Conservation (phyloP, 805 yeast species). For the Ogataea naganishii region DNA sequence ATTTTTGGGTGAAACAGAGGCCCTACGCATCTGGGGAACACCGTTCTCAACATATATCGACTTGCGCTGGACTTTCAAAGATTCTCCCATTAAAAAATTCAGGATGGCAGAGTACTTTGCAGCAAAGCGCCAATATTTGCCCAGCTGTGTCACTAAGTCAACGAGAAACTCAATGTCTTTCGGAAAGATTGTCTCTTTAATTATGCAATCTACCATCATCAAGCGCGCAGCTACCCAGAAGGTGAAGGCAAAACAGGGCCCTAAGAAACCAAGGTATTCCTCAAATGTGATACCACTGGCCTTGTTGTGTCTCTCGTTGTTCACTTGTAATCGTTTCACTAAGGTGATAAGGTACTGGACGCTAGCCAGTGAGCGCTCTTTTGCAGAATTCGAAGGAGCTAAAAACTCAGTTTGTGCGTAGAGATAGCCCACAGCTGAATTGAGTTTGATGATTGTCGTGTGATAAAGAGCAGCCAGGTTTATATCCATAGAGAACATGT, state of each 20-base stretch:
- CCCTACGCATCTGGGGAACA: neutral
- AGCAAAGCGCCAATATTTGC: constrained; percentile 18
- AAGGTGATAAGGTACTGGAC: constrained; percentile 8
- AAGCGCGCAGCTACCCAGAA: constrained; percentile 26
- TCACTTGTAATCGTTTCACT: constrained; percentile 5
- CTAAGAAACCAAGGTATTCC: constrained; percentile 7
- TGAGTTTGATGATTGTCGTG: constrained; percentile 14
- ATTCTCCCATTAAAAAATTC: constrained; percentile 15
- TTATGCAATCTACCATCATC: constrained; percentile 20
- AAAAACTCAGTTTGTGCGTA: constrained; percentile 14
- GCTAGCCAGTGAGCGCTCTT: constrained; percentile 8
- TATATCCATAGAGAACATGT: constrained; percentile 6
- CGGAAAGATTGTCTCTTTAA: constrained; percentile 7
- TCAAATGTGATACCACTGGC: constrained; percentile 1
- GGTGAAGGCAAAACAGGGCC: constrained; percentile 24
- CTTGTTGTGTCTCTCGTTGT: constrained; percentile 2
- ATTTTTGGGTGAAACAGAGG: neutral
- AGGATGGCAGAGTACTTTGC: constrained; percentile 17
- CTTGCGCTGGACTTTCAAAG: constrained; percentile 8
- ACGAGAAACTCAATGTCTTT: constrained; percentile 8
- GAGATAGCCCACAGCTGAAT: constrained; percentile 17
- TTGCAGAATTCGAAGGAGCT: constrained; percentile 12
- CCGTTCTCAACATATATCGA: constrained; percentile 3
- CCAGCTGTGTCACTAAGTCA: constrained; percentile 10
- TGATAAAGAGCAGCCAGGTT: constrained; percentile 10